Conservation (phyloP, 2,329 filamentous ascomycete genomes). For the Ophiocordyceps camponoti-saundersi region DNA sequence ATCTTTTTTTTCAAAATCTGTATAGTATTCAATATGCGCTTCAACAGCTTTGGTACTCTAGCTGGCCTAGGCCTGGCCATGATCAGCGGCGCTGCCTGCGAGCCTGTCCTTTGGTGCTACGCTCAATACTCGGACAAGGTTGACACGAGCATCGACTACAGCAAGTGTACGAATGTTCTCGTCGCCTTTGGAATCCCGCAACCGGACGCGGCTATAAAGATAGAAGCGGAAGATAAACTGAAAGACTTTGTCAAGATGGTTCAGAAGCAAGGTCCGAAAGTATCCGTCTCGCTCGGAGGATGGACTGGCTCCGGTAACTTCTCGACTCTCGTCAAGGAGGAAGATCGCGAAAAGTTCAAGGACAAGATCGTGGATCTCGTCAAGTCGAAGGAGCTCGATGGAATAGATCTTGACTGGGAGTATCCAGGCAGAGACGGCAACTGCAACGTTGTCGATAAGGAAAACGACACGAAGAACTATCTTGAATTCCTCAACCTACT, state of each 20-base stretch:
- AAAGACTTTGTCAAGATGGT: neutral
- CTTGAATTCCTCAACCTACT: neutral
- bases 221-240: neutral
- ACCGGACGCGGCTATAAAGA: neutral
- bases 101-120: too few species aligned
- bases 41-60: too few species aligned
- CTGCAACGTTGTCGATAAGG: conserved; percentile 1
- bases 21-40: too few species aligned
- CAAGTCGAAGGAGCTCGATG: neutral
- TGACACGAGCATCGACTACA: too few species aligned
- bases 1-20: too few species aligned
- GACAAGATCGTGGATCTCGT: neutral
- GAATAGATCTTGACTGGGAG: neutral
- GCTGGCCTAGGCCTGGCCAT: too few species aligned
- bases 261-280: conserved; percentile 2
- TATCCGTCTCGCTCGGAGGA: conserved; percentile 3
- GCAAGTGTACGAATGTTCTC: too few species aligned
- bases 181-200: too few species aligned
- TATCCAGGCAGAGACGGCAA: neutral
- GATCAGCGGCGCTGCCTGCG: too few species aligned
- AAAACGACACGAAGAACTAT: neutral
- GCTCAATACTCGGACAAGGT: too few species aligned
- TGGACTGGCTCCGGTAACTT: conserved; percentile 2
- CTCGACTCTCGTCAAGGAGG: conserved; percentile 1
- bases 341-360: neutral